Evolutionary conservation across 371 early-diverging fungal genomes (phyloP).

Genomic region (Saksenaea oblongispora): DNA sequence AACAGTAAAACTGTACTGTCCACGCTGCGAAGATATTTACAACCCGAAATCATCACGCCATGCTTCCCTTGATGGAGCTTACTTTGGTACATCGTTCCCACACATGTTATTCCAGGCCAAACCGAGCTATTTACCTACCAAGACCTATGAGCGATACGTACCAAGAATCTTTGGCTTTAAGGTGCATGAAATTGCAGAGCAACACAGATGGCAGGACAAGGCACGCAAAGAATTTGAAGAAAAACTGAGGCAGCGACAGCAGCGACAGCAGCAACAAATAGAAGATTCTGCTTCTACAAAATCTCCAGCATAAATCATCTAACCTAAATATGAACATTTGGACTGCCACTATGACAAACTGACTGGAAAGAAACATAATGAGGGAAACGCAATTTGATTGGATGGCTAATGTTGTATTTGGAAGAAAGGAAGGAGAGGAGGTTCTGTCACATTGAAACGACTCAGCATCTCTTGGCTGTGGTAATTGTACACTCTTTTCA

Average conservation of each 20-base stretch:
- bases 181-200: slow-evolving; percentile 81
- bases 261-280: slow-evolving; percentile 5
- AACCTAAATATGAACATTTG: too few species aligned
- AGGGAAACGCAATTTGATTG: too few species aligned
- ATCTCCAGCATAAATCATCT: background rate
- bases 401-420: too few species aligned
- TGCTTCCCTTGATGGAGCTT: slow-evolving; percentile 92
- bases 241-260: slow-evolving; percentile 23
- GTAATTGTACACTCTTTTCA: too few species aligned
- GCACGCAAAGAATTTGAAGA: slow-evolving; percentile 66
- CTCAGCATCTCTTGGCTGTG: too few species aligned
- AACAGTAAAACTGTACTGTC: slow-evolving; percentile 91
- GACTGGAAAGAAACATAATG: too few species aligned
- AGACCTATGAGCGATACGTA: slow-evolving; percentile 73
- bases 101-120: slow-evolving; percentile 94
- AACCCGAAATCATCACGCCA: slow-evolving; percentile 84
- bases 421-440: too few species aligned
- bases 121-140: slow-evolving; percentile 79
- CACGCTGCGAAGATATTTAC: slow-evolving; percentile 94
- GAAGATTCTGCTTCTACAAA: background rate
- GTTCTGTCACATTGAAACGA: too few species aligned
- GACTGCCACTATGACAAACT: too few species aligned
- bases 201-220: slow-evolving; percentile 88
- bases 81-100: slow-evolving; percentile 97
- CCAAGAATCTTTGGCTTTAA: slow-evolving; percentile 98